Conservation (phyloP, 257 asterid species). For the Lithospermum erythrorhizon region DNA sequence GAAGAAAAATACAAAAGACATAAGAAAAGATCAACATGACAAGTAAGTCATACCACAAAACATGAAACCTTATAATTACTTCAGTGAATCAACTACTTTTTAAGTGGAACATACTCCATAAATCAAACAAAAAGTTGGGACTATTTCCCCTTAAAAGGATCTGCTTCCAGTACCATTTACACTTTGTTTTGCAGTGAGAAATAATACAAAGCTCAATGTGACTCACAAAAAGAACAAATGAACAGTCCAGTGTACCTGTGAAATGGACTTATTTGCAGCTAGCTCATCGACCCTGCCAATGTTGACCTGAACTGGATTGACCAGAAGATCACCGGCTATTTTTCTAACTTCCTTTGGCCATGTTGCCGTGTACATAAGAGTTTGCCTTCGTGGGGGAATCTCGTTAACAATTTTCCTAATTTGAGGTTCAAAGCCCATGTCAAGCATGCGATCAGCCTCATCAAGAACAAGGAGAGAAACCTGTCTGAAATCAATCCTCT, state of each 20-base stretch:
- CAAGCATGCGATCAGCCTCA: conserved; percentile 99
- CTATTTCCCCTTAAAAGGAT: background rate
- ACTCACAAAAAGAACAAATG: background rate
- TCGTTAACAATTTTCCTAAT: conserved; percentile 89
- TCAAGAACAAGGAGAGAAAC: conserved; percentile 92
- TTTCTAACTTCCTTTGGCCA: conserved; percentile 96
- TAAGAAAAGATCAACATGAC: background rate
- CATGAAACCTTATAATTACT: too few species aligned
- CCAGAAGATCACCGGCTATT: conserved; percentile 85
- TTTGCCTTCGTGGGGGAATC: conserved; percentile 93
- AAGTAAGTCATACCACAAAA: too few species aligned
- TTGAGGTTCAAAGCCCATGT: conserved; percentile 99
- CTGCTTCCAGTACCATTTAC: background rate
- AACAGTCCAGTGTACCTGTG: conserved; percentile 49
- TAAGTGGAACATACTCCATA: background rate
- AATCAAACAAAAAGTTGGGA: too few species aligned
- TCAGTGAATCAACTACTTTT: background rate
- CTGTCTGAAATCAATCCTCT: conserved; percentile 79
- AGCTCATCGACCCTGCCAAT: conserved; percentile 93
- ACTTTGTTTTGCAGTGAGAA: background rate
- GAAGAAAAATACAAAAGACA: conserved; percentile 12
- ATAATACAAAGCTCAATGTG: too few species aligned
- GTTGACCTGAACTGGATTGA: conserved; percentile 83
- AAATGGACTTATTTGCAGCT: conserved; percentile 84
- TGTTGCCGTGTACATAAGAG: conserved; percentile 97